Evolutionary conservation across 2,329 filamentous ascomycete species (phyloP).

Genomic region (Diaporthe aspalathi): DNA sequence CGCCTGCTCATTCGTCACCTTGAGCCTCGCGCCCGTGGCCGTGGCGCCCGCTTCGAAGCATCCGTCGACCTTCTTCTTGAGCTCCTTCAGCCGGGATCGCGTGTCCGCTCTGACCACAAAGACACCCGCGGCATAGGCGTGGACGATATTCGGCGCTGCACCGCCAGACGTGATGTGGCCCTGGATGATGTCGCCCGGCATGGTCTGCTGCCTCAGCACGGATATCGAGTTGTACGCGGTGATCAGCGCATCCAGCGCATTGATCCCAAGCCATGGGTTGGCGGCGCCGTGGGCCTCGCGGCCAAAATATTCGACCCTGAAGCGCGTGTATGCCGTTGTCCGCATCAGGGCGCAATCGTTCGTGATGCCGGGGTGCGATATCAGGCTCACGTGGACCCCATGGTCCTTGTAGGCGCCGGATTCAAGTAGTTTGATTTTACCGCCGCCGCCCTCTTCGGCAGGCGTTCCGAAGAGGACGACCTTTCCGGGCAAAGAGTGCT

Average conservation of each 20-base stretch:
- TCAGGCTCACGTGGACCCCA: slow-evolving; percentile 52
- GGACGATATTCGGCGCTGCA: slow-evolving; percentile 66
- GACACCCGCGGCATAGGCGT: slow-evolving; percentile 58
- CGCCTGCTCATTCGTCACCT: slow-evolving; percentile 53
- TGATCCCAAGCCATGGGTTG: slow-evolving; percentile 69
- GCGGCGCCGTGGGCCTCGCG: slow-evolving; percentile 67
- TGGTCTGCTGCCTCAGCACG: slow-evolving; percentile 66
- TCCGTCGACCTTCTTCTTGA: slow-evolving; percentile 55
- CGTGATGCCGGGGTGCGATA: slow-evolving; percentile 57
- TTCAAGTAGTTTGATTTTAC: slow-evolving; percentile 57
- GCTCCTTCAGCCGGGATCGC: slow-evolving; percentile 52
- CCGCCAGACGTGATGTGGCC: slow-evolving; percentile 66
- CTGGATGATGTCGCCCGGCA: slow-evolving; percentile 62
- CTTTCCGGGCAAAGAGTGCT: slow-evolving; percentile 55
- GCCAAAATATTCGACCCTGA: slow-evolving; percentile 65
- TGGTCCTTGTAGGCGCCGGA: slow-evolving; percentile 57
- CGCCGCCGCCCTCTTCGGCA: slow-evolving; percentile 55
- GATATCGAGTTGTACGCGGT: slow-evolving; percentile 61
- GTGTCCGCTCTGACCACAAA: slow-evolving; percentile 59
- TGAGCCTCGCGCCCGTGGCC: slow-evolving; percentile 60
- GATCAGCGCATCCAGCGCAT: slow-evolving; percentile 68
- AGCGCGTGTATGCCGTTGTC: slow-evolving; percentile 62
- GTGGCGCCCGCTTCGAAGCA: slow-evolving; percentile 55
- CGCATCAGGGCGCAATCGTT: slow-evolving; percentile 60
- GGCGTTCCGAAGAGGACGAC: slow-evolving; percentile 63